A percentile compares a stretch with the other conserved stretches of the same genome.
phyloP scores from a whole-genome alignment of 306 rosid species.

The Fragaria ananassa region DNA sequence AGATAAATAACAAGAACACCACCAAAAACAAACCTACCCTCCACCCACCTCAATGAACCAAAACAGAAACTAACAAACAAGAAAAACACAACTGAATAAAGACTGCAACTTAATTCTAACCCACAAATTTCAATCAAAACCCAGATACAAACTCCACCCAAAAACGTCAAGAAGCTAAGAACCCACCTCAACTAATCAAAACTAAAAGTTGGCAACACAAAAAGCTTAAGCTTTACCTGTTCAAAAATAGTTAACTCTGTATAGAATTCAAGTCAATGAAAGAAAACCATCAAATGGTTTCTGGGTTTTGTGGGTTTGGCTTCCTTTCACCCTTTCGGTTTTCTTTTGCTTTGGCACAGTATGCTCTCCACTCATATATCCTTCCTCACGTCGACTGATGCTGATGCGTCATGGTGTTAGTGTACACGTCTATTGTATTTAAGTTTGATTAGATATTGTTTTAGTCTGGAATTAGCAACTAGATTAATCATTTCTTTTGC shows the following conservation, averaged over 20 bases:
- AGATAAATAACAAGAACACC: background rate
- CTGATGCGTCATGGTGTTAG: background rate
- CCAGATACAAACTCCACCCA: background rate
- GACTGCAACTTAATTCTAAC: background rate
- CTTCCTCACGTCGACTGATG: constrained; percentile 1
- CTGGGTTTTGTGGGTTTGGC: constrained; percentile 10
- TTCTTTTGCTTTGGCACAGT: constrained; percentile 8
- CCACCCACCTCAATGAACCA: background rate
- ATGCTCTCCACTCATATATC: constrained; percentile 1
- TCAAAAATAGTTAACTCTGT: background rate
- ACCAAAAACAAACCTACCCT: background rate
- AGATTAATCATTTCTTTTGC: background rate
- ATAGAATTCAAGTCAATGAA: background rate
- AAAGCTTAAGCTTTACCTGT: constrained; percentile 12
- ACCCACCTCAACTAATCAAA: background rate
- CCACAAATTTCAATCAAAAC: background rate
- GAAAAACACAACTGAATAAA: background rate
- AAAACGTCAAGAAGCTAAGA: background rate
- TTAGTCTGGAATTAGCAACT: background rate
- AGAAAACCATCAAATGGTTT: background rate
- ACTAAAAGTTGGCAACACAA: background rate
- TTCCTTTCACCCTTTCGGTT: background rate
- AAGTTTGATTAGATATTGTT: background rate
- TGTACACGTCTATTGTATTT: background rate
- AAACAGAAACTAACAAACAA: background rate